Evolutionary conservation across 768 basidiomycete species (phyloP), one percentile per base, ranked within the genome.

Genomic region (Macrolepiota fuliginosa): DNA sequence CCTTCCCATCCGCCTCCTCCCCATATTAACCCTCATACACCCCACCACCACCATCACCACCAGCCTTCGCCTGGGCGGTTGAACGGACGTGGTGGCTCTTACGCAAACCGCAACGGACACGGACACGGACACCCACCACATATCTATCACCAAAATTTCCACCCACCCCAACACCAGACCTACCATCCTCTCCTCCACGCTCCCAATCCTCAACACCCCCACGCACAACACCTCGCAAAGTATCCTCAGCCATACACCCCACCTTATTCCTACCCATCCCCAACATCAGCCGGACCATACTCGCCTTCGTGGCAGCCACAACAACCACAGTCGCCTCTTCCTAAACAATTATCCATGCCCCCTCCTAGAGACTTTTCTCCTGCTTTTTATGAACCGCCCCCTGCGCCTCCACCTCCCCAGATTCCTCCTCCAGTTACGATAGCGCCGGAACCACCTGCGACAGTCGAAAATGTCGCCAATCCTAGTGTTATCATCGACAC

Each of bases 321-420:
- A 40, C 70, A 66, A 53, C 63, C 61, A 22, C 61, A 45, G 62
- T 88, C 87, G 0, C 85, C 86, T 1, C 67, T 87, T 25, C 87
- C 87, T 61, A 88, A 87, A 74, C 87, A 88, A 62, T 76, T 86
- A 1, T 81, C 83, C 9, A 83, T 83, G 77, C 78, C 80, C 36
- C 71, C 73, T 7, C 71, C 53, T 39, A 17, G 54, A 12, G 64
- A 59, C 53, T 22, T 58, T 10, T 32, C 51, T 17, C 54, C 54
- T n/a, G 64, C 58, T 24, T 40, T 40, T 62, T 49, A 35, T 50
- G 42, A 58, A 32, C 49, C 65, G 17, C 56, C 52, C 15, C 54
- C 62, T 22, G 54, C 46, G n/a, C 51, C 56, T 36, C n/a, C 47
- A 25, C 25, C 39, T 29, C 54, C 19, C 42, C 53, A 40, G 11